phyloP scores from a whole-genome alignment of 2,329 filamentous ascomycete species.

The Dactylellina sp. region DNA sequence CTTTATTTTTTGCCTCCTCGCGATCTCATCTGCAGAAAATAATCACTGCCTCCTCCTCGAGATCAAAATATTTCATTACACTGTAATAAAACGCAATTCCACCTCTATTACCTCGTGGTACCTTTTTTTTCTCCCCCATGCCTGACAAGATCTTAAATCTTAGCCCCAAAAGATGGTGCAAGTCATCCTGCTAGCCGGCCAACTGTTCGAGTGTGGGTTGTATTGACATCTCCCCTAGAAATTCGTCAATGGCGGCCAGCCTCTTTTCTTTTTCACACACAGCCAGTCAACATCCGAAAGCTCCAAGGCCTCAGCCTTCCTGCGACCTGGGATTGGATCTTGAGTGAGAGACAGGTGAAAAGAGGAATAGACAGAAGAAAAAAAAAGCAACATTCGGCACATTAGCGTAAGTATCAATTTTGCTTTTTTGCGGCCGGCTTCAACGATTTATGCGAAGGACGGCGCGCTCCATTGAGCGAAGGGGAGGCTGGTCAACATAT shows the following conservation, averaged over 20 bases:
- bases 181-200: conserved; percentile 37
- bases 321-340: conserved; percentile 57
- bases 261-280: conserved; percentile 54
- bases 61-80: conserved; percentile 21
- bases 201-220: conserved; percentile 26
- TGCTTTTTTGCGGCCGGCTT: conserved; percentile 56
- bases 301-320: conserved; percentile 58
- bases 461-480: conserved; percentile 60
- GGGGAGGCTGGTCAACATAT: conserved; percentile 53
- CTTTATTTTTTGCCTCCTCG: conserved; percentile 49
- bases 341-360: conserved; percentile 22
- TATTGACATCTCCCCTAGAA: conserved; percentile 39
- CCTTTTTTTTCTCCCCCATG: conserved; percentile 29
- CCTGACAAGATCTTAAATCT: conserved; percentile 41
- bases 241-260: conserved; percentile 51
- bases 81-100: conserved; percentile 52
- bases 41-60: conserved; percentile 33
- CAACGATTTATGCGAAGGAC: conserved; percentile 58
- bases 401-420: conserved; percentile 54
- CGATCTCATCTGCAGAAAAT: conserved; percentile 52
- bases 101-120: conserved; percentile 42
- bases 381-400: conserved; percentile 38
- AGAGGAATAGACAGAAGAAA: conserved; percentile 39
- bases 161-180: conserved; percentile 38
- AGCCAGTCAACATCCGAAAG: conserved; percentile 51